phyloP scores from a whole-genome alignment of 768 basidiomycete genomes.

The Sutorius australiensis region DNA sequence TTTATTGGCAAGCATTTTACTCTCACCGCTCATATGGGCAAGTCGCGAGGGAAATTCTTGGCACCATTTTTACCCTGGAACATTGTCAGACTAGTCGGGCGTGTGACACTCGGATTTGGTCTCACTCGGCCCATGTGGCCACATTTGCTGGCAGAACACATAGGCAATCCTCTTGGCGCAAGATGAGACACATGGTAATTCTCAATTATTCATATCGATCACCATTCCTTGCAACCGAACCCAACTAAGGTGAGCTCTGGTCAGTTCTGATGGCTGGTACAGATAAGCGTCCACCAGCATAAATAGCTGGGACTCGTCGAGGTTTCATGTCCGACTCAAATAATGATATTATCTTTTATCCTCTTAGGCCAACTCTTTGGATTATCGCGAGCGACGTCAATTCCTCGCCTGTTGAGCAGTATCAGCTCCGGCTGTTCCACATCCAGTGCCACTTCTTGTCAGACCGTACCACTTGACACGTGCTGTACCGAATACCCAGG shows the following conservation, averaged over 20 bases:
- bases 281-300: slow-evolving; percentile 1
- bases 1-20: slow-evolving; percentile 14
- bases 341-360: slow-evolving; percentile 16
- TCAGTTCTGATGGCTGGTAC: background rate
- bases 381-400: slow-evolving; percentile 10
- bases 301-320: slow-evolving; percentile 9
- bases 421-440: slow-evolving; percentile 53
- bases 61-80: background rate
- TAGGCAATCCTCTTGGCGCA: background rate
- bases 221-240: background rate
- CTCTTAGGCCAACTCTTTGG: slow-evolving; percentile 20
- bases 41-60: background rate
- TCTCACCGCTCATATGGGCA: slow-evolving; percentile 2
- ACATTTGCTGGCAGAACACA: background rate
- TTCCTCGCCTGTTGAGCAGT: slow-evolving; percentile 30
- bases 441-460: slow-evolving; percentile 50
- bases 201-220: background rate
- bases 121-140: background rate
- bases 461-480: slow-evolving; percentile 39
- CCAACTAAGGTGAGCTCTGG: background rate
- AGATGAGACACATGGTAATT: background rate
- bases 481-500: slow-evolving; percentile 70
- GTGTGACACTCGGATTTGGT: background rate
- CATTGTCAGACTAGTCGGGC: background rate
- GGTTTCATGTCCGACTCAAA: background rate